Evolutionary conservation across 306 rosid species (phyloP), one percentile per base, ranked within the genome.

Genomic region (Gleditsia sinensis): DNA sequence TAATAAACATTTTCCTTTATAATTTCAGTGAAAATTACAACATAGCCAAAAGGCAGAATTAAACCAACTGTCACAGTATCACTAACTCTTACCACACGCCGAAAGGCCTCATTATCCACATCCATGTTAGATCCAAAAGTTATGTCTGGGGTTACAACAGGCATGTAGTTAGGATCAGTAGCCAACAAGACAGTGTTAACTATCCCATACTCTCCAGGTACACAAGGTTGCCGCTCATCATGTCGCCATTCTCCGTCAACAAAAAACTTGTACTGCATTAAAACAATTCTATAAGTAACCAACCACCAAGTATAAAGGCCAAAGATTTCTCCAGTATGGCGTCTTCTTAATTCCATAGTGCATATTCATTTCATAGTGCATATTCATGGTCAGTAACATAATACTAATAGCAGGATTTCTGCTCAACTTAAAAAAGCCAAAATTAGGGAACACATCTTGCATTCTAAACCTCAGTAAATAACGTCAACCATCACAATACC

Each of bases 221-320:
- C 86, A 10, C 37, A 82, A 61, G 92, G 88, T 75, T 89, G 97
- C 78, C 80, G 90, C 77, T 94, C 98, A 71, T 91, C 96, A 36
- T 94, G 89, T 71, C 90, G 82, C 98, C 98, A 94, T 69, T 86
- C 92, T 72, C 94, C 98, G 78, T 94, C 98, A 81, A 94, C 97
- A 85, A 71, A 94, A 84, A 94, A 94, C 81, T 94, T 94, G 88
- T 82, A 94, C 98, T 94, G 96, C 91, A 85, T 46, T 36, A 36
- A 63, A 66, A 53, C 58, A 74, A 71, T 59, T 57, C 33, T 27
- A 73, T 28, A 71, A 79, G 84, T 16, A 75, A 54, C 56, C 61
- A 46, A 67, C 42, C 40, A 39, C 60, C 21, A 39, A 5, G 60
- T 48, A 65, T 16, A 70, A 57, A 62, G 51, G 75, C 30, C 34